phyloP scores from a whole-genome alignment of 805 yeast species.

The Hanseniaspora occidentalis region DNA sequence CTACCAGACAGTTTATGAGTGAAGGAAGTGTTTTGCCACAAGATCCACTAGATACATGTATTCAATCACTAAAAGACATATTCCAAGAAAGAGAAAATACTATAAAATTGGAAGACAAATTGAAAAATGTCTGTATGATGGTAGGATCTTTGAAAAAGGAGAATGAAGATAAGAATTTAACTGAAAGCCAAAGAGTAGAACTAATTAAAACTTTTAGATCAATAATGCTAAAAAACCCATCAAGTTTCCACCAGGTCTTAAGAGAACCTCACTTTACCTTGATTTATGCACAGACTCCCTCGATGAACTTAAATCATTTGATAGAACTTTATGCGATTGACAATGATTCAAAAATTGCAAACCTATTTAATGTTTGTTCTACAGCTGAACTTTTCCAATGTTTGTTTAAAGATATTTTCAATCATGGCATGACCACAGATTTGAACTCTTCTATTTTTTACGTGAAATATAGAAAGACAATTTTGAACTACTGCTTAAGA shows the following conservation, averaged over 20 bases:
- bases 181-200: too few relatives aligned
- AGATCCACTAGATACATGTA: too few relatives aligned
- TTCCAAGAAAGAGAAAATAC: too few relatives aligned
- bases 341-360: constrained; percentile 12
- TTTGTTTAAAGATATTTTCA: constrained; percentile 13
- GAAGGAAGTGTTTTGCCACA: too few relatives aligned
- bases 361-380: constrained; percentile 10
- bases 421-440: constrained; percentile 10
- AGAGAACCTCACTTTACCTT: background rate
- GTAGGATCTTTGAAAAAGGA: too few relatives aligned
- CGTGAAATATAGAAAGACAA: constrained; percentile 18
- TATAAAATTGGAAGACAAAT: too few relatives aligned
- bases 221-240: too few relatives aligned
- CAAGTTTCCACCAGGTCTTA: background rate
- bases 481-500: constrained; percentile 17
- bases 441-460: constrained; percentile 15
- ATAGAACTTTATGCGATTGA: constrained; percentile 24
- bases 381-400: constrained; percentile 8
- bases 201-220: too few relatives aligned
- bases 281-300: constrained; percentile 8
- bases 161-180: too few relatives aligned
- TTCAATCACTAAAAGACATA: too few relatives aligned
- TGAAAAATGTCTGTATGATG: too few relatives aligned
- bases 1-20: too few relatives aligned
- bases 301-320: constrained; percentile 12